Base-by-base conservation (phyloP, 768 basidiomycete species). In the Suillus discolor region DNA sequence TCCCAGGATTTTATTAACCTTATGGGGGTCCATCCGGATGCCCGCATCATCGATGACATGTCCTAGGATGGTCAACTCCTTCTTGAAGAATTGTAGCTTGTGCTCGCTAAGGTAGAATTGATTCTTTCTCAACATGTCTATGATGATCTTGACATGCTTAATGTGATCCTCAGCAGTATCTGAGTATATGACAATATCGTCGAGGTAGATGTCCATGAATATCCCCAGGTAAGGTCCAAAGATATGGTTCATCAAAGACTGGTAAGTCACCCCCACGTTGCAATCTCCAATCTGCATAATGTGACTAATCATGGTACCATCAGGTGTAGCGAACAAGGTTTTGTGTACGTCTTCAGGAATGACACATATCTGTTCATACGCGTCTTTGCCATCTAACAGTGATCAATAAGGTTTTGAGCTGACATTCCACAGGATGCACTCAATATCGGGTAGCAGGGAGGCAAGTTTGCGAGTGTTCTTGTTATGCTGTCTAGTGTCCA, bases 281-380 rank as follows among this genome's bases (percentile, higher is more conserved):
- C 80, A 81, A 61, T 85, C 78, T 0, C 81, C 82, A 51, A 80
- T 78, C 62, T 85, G 84, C 75, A 85, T 79, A 0, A 83, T 77
- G 0, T 70, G 64, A 38, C 80, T 81, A 4, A 79, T 57, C 61
- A 77, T 79, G 0, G 78, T 80, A 0, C 83, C 82, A 25, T 70
- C 77, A n/a, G 78, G 78, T 1, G 77, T 83, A 0, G 77, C 68
- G 59, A 81, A 75, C 1, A 76, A 63, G 0, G 78, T 76, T 3
- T 67, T 65, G 0, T 36, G 44, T 1, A 78, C 74, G 42, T 78
- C 67, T 1, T 76, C 73, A 0, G 70, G 71, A 1, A 51, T 57
- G 6, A 77, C 60, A 0, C 72, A 67, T 11, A 79, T 76, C 53
- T 77, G 77, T 42, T 80, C 74, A 57, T 77, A 79, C 0, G 76